Evolutionary conservation across 2,329 filamentous ascomycete species (phyloP), one percentile per base, ranked within the genome.

Genomic region (Zymoseptoria ardabiliae): DNA sequence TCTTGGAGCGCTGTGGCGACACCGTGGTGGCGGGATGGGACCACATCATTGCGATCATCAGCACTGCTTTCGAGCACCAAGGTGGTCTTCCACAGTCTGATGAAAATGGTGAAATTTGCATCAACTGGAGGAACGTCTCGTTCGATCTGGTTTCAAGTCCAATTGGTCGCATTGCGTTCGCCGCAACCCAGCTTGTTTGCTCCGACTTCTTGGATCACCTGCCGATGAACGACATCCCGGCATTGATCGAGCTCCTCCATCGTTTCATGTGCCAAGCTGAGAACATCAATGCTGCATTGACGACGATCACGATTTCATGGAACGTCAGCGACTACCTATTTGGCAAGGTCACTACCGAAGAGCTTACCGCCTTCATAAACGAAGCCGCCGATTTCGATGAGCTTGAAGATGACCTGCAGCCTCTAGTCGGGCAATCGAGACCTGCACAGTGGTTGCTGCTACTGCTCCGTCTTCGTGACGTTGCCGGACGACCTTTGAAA

Each of bases 271-370:
- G 86, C 0, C 94, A 99, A 73, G 82, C 87, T 64, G 90, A 96
- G 65, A 94, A 99, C 70, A 81, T 99, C 45, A 99, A 99, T 67
- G 95, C 97, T 69, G 93, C 93, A 0, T 79, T 99, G 23, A 97
- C 94, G 84, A 94, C 92, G 1, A 90, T 96, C 8, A 96, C 93
- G 0, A 94, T 96, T 70, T 96, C 96, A 73, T 97, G 92, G 91
- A 92, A 93, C 57, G 83, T 97, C 7, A 96, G 93, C 0, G 92
- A 97, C 72, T 94, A 92, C 64, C 79, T 97, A 20, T 81, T 84
- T 58, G 74, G 75, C 7, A 76, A 78, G 45, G 77, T 78, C 54
- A 76, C 78, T 21, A 67, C 71, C 4, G 69, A 72, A 2, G 68
- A 67, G 21, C 65, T 79, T 1, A 70, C 71, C 8, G 63, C 63